Conservation (phyloP, 768 basidiomycete species). For the Russula abietina region DNA sequence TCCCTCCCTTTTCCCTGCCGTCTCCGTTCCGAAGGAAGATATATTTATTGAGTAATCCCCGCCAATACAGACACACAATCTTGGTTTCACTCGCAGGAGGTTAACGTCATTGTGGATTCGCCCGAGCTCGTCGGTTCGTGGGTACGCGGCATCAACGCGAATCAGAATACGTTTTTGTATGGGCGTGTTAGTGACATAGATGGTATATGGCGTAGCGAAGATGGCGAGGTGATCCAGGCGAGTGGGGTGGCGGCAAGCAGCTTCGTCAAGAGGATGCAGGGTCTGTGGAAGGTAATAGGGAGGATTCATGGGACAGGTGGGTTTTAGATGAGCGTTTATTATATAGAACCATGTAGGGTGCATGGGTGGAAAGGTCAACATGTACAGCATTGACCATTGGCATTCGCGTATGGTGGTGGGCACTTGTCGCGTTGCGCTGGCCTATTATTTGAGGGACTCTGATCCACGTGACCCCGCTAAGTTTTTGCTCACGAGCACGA, state of each 20-base stretch:
- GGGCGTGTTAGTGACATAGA: constrained; percentile 21
- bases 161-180: constrained; percentile 42
- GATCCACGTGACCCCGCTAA: too few species aligned
- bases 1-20: neutral
- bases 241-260: constrained; percentile 14
- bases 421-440: too few species aligned
- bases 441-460: too few species aligned
- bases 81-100: constrained; percentile 69
- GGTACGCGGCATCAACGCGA: constrained; percentile 38
- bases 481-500: too few species aligned
- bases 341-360: neutral
- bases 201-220: constrained; percentile 14
- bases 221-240: constrained; percentile 22
- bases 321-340: neutral
- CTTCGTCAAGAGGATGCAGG: constrained; percentile 16
- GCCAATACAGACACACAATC: constrained; percentile 47
- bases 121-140: constrained; percentile 41
- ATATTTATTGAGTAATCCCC: neutral
- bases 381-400: too few species aligned
- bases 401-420: too few species aligned
- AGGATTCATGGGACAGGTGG: constrained; percentile 10
- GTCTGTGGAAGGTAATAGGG: neutral
- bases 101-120: constrained; percentile 53
- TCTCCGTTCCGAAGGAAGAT: neutral
- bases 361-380: too few species aligned